Conservation (phyloP, 495 filamentous ascomycete genomes). For the Evernia prunastri region DNA sequence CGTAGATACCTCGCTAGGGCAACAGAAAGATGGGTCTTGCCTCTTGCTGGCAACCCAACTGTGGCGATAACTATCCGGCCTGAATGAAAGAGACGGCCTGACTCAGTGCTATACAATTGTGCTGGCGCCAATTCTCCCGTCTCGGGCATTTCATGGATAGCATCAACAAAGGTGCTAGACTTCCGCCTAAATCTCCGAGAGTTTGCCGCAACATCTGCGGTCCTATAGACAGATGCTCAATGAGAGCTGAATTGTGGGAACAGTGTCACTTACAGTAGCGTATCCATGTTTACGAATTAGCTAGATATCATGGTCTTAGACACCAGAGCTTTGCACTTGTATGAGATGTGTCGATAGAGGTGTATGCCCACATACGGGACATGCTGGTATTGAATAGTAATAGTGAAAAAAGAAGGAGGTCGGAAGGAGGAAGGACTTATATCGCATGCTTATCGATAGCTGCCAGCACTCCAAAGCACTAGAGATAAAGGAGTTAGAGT, state of each 20-base stretch:
- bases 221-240: conserved; percentile 40
- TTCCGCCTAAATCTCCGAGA: conserved; percentile 76
- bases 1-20: conserved; percentile 89
- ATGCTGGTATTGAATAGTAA: not conserved
- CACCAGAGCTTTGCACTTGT: not conserved
- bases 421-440: not conserved
- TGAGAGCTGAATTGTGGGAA: not conserved
- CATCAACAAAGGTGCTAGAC: conserved; percentile 94
- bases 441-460: not conserved
- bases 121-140: conserved; percentile 86
- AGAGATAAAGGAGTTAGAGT: not conserved
- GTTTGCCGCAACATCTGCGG: conserved; percentile 80
- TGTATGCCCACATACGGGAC: not conserved
- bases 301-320: not conserved
- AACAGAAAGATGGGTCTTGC: conserved; percentile 97
- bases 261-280: conserved; percentile 57
- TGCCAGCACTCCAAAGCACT: not conserved
- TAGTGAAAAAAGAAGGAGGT: not conserved
- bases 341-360: too few relatives aligned
- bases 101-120: conserved; percentile 97
- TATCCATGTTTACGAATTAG: conserved; percentile 57
- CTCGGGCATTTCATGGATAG: conserved; percentile 86
- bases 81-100: conserved; percentile 92
- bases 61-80: conserved; percentile 95
- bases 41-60: conserved; percentile 89